Evolutionary conservation across 257 asterid genomes (phyloP), one percentile per base, ranked within the genome.

Genomic region (Solanum tarijense): DNA sequence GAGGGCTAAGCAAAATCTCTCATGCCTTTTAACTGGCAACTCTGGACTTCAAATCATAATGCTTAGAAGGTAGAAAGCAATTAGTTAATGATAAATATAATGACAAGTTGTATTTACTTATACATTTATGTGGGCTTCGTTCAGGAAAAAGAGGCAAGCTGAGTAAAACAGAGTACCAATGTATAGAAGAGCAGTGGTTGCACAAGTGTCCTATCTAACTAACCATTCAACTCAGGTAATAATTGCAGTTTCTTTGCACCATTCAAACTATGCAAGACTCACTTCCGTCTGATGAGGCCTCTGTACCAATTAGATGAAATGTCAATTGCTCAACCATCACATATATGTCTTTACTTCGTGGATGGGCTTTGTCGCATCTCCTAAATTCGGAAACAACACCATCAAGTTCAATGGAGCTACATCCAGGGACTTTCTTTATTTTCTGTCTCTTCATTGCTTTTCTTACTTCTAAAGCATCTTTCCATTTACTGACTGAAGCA

Each of bases 341-440:
- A 46, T 87, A 84, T 87, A 90, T 84, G 55, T 82, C 88, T 81
- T 88, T 87, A n/a, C 85, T 43, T 66, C 79, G 87, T 20, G 90
- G 88, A 74, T 88, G 89, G 20, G 92, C 48, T 74, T 84, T 91
- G 86, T 90, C 91, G 32, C 91, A 88, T 62, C 58, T 90, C 52
- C 32, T 83, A 72, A 91, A 90, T 62, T 91, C 93, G 35, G 76
- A 79, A 69, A 90, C 91, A n/a, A 86, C 85, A 21, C 92, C 90
- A 32, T 88, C 89, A 76, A 91, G 52, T 89, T 91, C 93, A 89
- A 91, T 90, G 46, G 86, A 91, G 87, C 93, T 91, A 87, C 89
- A 89, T 83, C 93, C 93, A 18, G 93, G 93, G 81, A 12, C 71
- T 84, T 90, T 91, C 91, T 79, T 84, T 65, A 90, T 62, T 55